These are phyloP conservation scores for Geotrichum macrosporum DNA, from an alignment of 1,139 yeast species.

Conservation along the genomic window DNA sequence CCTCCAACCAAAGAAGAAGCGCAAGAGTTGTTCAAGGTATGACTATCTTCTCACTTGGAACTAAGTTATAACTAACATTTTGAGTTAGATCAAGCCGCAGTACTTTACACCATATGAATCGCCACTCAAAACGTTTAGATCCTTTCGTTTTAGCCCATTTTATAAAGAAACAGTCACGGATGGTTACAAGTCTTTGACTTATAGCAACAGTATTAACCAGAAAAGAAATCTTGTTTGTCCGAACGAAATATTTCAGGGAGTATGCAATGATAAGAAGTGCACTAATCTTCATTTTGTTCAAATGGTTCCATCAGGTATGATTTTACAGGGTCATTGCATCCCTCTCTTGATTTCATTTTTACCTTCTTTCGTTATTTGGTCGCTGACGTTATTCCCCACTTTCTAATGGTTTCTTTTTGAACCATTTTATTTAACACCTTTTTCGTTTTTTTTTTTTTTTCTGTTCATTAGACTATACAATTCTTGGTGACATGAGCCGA, in stretches of 20 bases:
- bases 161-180: constrained; percentile 25
- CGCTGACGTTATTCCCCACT: neutral
- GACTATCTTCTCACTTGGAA: neutral
- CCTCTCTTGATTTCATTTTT: constrained; percentile 1
- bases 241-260: constrained; percentile 29
- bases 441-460: constrained; percentile 7
- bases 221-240: constrained; percentile 28
- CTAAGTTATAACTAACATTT: constrained; percentile 1
- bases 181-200: constrained; percentile 32
- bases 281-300: constrained; percentile 33
- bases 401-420: neutral
- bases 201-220: constrained; percentile 29
- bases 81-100: constrained; percentile 8
- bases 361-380: neutral
- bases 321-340: no score
- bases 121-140: constrained; percentile 31
- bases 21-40: constrained; percentile 7
- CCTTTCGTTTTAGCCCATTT: constrained; percentile 34
- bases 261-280: constrained; percentile 31
- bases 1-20: neutral
- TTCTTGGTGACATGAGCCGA: constrained; percentile 25
- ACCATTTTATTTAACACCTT: neutral
- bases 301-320: constrained; percentile 28
- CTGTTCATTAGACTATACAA: constrained; percentile 23
- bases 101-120: constrained; percentile 30